Evolutionary conservation across 2,329 filamentous ascomycete genomes (phyloP), one percentile per base, ranked within the genome.

Genomic region (Aspergillus aculeatinus): DNA sequence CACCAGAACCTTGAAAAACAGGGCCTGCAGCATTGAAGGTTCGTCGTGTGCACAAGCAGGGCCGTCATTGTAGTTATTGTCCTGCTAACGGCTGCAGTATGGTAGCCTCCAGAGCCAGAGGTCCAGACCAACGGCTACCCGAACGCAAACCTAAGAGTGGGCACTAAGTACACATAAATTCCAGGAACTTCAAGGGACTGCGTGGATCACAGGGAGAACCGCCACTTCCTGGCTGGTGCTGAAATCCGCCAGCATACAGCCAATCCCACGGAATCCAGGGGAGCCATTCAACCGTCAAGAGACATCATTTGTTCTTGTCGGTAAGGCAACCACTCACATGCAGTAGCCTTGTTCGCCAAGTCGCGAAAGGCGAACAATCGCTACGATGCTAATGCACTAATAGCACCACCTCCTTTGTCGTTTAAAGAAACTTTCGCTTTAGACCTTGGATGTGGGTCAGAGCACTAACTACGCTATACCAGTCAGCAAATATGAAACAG

Each of bases 321-420:
- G 56, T 55, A 58, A 64, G 63, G 62, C 59, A 63, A 67, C 59
- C 58, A 58, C 60, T 44, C 39, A 59, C 63, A 60, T 63, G 62
- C 65, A 65, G 62, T 60, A 65, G 56, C 19, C 48, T 3, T 49
- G 25, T 9, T 59, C 58, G 31, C 58, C 59, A 55, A 57, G 48
- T 33, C 47, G 54, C 52, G 50, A 48, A 52, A n/a, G 39, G 50
- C 44, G 55, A 60, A 53, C 57, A 54, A 19, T 50, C 62, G 55
- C 59, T 58, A 57, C 57, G 47, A 52, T 64, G 51, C 64, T 64
- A 63, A 67, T 67, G 64, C 65, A 35, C 14, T 12, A 67, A 12
- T 49, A 56, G 39, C 51, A 60, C 35, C 51, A 35, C 47, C 44
- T 58, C 52, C 27, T 54, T 60, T 47, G 25, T 51, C 33, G 35